These are phyloP conservation scores for Cercospora sp. DNA, from an alignment of 2,329 filamentous ascomycete genomes.

Conservation along the genomic window DNA sequence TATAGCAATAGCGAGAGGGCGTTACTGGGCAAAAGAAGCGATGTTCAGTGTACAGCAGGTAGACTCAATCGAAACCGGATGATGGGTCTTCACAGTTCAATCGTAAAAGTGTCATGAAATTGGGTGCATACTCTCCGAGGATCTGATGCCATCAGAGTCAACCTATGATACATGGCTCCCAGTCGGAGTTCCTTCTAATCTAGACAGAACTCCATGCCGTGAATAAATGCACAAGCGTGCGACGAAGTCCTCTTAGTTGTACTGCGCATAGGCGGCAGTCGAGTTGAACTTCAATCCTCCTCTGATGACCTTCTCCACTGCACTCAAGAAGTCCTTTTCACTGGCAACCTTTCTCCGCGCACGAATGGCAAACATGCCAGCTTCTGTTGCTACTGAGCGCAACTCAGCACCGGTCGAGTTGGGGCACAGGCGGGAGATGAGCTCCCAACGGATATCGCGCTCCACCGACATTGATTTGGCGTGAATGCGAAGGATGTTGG, in stretches of 20 bases:
- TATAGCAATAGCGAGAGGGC: neutral
- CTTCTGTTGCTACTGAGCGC: constrained; percentile 94
- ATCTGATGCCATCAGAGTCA: neutral
- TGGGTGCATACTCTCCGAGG: constrained; percentile 1
- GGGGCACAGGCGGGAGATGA: constrained; percentile 94
- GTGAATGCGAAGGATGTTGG: constrained; percentile 97
- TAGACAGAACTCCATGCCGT: constrained; percentile 25
- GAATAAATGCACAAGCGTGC: constrained; percentile 11
- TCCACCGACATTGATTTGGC: constrained; percentile 99
- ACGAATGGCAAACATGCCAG: constrained; percentile 97
- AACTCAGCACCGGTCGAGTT: constrained; percentile 96
- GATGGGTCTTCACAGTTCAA: neutral
- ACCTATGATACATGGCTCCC: constrained; percentile 22
- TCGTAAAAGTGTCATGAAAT: constrained; percentile 4
- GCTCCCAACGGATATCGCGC: constrained; percentile 97
- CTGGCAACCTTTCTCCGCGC: constrained; percentile 94
- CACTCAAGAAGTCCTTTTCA: constrained; percentile 97
- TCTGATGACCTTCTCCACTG: constrained; percentile 99
- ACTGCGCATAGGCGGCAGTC: constrained; percentile 97
- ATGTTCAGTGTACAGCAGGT: neutral
- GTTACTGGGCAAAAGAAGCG: neutral
- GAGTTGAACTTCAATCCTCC: constrained; percentile 99
- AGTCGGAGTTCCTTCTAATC: constrained; percentile 14
- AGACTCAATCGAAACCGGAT: neutral
- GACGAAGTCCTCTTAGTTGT: constrained; percentile 67